A percentile compares a stretch with the other conserved stretches of the same genome.
Conservation (phyloP, 345 rosid species). For the Populus nigra region DNA sequence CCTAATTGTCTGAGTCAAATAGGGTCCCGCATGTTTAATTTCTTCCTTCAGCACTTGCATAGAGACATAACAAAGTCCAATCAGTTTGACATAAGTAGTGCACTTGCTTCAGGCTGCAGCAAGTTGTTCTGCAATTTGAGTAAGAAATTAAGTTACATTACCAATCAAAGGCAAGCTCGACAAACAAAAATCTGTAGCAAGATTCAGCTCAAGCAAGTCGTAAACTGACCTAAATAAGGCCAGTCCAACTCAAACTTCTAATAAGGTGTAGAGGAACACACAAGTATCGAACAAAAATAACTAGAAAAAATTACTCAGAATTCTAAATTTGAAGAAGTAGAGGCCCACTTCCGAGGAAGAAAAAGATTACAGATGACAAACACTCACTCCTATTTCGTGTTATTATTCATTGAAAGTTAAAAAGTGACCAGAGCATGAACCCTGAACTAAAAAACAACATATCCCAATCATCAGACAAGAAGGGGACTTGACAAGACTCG, state of each 20-base stretch:
- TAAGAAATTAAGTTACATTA: background rate
- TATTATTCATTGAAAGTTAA: background rate
- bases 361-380: background rate
- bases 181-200: background rate
- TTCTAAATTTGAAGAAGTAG: background rate
- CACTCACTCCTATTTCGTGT: background rate
- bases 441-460: background rate
- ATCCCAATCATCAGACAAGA: background rate
- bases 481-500: background rate
- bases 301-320: background rate
- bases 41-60: conserved; percentile 10
- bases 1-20: conserved; percentile 8
- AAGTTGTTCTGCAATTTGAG: conserved; percentile 16
- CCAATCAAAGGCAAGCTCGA: background rate
- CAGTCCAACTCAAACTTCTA: background rate
- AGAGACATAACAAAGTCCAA: conserved; percentile 9
- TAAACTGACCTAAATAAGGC: background rate
- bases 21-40: conserved; percentile 12
- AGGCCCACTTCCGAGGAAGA: background rate
- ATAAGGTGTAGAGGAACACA: background rate
- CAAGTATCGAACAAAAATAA: background rate
- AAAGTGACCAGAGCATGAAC: background rate
- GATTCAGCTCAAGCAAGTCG: background rate
- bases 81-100: conserved; percentile 7
- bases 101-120: background rate